Conservation (phyloP, 2,329 filamentous ascomycete genomes). For the Botrytis hyacinthi region DNA sequence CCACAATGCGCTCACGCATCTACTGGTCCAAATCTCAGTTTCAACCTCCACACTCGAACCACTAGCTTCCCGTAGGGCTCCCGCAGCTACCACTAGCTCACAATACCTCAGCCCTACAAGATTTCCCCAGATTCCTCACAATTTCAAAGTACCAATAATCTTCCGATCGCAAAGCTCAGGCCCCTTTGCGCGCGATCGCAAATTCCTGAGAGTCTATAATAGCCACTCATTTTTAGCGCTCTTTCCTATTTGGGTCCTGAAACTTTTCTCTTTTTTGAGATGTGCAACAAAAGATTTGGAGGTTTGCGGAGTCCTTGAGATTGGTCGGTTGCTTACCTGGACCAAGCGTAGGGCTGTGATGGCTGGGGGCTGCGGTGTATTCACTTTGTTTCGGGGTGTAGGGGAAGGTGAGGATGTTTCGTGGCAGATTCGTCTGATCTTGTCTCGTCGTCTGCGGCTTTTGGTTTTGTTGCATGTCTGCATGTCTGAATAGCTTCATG, state of each 20-base stretch:
- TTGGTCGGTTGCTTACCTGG: not conserved
- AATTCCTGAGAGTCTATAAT: not conserved
- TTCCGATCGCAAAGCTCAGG: not conserved
- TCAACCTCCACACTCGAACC: not conserved
- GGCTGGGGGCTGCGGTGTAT: not conserved
- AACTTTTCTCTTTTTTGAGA: not conserved
- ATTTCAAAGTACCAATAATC: not conserved
- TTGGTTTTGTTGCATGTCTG: slow-evolving; percentile 5
- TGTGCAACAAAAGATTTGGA: not conserved
- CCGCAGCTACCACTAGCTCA: not conserved
- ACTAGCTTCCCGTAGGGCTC: not conserved
- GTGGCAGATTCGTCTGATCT: not conserved
- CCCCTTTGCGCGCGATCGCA: not conserved
- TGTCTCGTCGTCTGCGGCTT: not conserved
- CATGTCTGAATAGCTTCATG: not conserved
- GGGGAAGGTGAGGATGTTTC: not conserved
- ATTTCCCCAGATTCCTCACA: not conserved
- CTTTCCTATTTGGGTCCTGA: not conserved
- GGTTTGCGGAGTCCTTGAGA: not conserved
- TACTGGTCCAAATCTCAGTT: not conserved
- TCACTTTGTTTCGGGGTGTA: not conserved
- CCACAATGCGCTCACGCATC: not conserved
- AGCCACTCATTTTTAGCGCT: not conserved
- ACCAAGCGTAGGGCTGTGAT: not conserved
- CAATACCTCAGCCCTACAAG: not conserved